Percentiles rank a stretch among this genome's conserved stretches.
Conservation (phyloP, 805 yeast genomes). For the Nematodospora valgi region DNA sequence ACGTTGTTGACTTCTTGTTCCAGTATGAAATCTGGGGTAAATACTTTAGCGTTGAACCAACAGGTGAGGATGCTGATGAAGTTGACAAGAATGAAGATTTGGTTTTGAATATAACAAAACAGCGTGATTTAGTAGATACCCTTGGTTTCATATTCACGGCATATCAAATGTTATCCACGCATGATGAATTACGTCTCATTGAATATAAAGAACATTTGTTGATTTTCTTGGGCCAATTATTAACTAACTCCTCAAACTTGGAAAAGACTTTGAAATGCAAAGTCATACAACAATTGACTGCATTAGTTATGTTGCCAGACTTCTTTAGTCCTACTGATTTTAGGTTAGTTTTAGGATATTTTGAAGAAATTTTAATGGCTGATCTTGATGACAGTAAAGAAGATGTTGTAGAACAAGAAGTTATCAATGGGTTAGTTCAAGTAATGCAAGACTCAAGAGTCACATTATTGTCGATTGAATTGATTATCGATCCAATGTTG, state of each 20-base stretch:
- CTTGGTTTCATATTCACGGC: conserved; percentile 55
- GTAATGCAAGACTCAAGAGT: conserved; percentile 29
- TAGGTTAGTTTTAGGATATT: conserved; percentile 58
- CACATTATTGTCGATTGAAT: conserved; percentile 39
- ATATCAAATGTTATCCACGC: conserved; percentile 28
- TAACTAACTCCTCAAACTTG: conserved; percentile 61
- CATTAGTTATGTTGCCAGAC: conserved; percentile 46
- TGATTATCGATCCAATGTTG: conserved; percentile 51
- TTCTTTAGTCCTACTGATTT: conserved; percentile 55
- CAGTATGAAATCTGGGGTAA: conserved; percentile 43
- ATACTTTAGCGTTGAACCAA: conserved; percentile 22
- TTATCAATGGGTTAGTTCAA: conserved; percentile 52
- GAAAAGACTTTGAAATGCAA: conserved; percentile 70
- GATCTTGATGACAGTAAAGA: conserved; percentile 39
- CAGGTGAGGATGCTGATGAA: conserved; percentile 13
- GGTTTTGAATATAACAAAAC: conserved; percentile 48
- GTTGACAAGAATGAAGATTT: conserved; percentile 20
- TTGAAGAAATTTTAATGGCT: conserved; percentile 52
- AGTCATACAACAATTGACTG: conserved; percentile 62
- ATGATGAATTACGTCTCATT: conserved; percentile 21
- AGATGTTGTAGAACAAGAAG: conserved; percentile 50
- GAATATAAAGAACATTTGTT: conserved; percentile 64
- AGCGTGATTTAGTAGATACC: conserved; percentile 57
- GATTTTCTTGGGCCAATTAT: conserved; percentile 62
- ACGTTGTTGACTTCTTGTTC: conserved; percentile 36